A percentile compares a stretch with the other conserved stretches of the same genome.
Evolutionary conservation across 768 basidiomycete species (phyloP).

Genomic region (button mushroom (Agaricus bisporus)): DNA sequence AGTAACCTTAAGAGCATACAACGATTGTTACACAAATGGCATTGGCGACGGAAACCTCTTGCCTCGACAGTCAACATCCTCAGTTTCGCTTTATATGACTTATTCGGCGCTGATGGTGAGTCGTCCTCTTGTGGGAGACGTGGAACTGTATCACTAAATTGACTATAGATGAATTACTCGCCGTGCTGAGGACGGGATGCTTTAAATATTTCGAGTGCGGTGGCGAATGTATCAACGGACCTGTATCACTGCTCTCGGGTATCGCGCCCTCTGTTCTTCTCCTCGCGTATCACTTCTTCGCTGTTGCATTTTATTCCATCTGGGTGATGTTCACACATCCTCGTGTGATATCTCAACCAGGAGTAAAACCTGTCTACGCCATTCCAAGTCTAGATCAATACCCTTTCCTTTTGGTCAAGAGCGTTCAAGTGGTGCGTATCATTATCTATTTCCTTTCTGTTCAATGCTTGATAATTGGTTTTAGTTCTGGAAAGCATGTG

Average conservation of each 20-base stretch:
- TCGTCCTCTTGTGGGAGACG: constrained; percentile 10
- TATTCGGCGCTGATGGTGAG: constrained; percentile 92
- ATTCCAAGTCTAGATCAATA: constrained; percentile 54
- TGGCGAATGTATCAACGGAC: constrained; percentile 82
- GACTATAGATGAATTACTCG: constrained; percentile 49
- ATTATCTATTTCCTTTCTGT: constrained; percentile 1
- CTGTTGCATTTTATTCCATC: constrained; percentile 91
- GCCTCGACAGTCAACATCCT: constrained; percentile 88
- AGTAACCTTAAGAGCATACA: constrained; percentile 48
- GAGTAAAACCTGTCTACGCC: constrained; percentile 32
- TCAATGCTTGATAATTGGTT: not conserved
- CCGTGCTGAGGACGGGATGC: constrained; percentile 73
- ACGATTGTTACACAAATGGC: constrained; percentile 61
- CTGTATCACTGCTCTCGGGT: constrained; percentile 86
- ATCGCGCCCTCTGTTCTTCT: constrained; percentile 74
- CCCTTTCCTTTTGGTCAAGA: constrained; percentile 57
- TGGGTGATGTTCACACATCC: constrained; percentile 78
- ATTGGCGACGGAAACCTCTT: constrained; percentile 81
- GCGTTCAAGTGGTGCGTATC: constrained; percentile 61
- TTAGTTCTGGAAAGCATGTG: constrained; percentile 84
- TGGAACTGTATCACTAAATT: not conserved
- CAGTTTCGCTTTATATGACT: constrained; percentile 87
- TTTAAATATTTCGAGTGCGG: constrained; percentile 97
- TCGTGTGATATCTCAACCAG: constrained; percentile 16
- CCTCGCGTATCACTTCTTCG: constrained; percentile 89